phyloP scores from a whole-genome alignment of 306 rosid genomes.

The Crataegus laevigata region DNA sequence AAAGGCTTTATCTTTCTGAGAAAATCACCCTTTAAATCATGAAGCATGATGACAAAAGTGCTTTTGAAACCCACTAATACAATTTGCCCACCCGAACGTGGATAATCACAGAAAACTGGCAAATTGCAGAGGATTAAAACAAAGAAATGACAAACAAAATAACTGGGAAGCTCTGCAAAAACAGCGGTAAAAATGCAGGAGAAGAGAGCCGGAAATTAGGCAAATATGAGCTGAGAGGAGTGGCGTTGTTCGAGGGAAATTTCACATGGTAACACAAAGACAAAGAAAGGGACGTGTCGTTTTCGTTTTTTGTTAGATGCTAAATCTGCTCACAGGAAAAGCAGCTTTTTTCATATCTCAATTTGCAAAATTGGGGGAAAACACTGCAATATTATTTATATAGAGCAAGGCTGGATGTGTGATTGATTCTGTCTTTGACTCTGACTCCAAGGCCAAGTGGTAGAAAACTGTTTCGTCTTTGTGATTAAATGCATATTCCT shows the following conservation, averaged over 20 bases:
- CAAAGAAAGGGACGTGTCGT: conserved; percentile 36
- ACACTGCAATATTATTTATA: background rate
- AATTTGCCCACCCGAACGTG: conserved; percentile 5
- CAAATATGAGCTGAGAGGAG: conserved; percentile 33
- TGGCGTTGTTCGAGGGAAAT: conserved; percentile 42
- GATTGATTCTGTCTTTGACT: background rate
- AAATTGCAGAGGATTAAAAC: background rate
- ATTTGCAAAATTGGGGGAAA: background rate
- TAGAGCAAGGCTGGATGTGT: background rate
- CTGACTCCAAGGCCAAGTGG: background rate
- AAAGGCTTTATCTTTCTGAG: conserved; percentile 17
- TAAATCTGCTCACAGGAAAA: background rate
- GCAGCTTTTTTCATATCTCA: background rate
- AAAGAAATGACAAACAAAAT: background rate
- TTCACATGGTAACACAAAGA: conserved; percentile 73
- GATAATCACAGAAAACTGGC: background rate
- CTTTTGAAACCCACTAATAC: conserved; percentile 34
- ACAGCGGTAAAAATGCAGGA: background rate
- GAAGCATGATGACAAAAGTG: conserved; percentile 27
- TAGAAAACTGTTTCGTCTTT: background rate
- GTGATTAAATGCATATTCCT: background rate
- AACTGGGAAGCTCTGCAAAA: conserved; percentile 30
- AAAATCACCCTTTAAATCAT: conserved; percentile 41
- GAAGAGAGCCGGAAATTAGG: conserved; percentile 23
- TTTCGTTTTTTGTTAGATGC: background rate